Evolutionary conservation across 148 eudicot species (phyloP).

Genomic region (Simmondsia chinensis): DNA sequence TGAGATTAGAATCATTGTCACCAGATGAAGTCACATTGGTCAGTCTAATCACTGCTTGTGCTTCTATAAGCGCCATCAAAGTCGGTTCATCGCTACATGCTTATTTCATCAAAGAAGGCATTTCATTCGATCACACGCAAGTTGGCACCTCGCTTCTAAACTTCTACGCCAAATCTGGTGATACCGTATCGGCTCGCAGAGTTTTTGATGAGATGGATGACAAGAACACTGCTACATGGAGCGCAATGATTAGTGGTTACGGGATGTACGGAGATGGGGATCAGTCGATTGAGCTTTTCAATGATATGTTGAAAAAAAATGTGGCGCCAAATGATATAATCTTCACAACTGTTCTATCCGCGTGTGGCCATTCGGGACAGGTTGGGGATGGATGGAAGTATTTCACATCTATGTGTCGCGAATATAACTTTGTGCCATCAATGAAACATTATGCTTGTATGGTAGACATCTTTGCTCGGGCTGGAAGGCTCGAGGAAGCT

Average conservation of each 20-base stretch:
- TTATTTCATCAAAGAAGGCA: constrained; percentile 38
- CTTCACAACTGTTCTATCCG: constrained; percentile 58
- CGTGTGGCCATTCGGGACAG: constrained; percentile 74
- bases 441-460: constrained; percentile 65
- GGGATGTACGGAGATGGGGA: constrained; percentile 61
- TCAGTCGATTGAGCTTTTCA: constrained; percentile 48
- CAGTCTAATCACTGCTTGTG: constrained; percentile 54
- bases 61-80: constrained; percentile 36
- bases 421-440: constrained; percentile 46
- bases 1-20: constrained; percentile 34
- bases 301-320: constrained; percentile 50
- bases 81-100: constrained; percentile 65
- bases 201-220: constrained; percentile 57
- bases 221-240: constrained; percentile 61
- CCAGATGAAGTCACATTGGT: constrained; percentile 66
- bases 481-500: constrained; percentile 74
- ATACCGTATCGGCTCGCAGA: constrained; percentile 41
- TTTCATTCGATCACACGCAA: constrained; percentile 30
- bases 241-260: constrained; percentile 62
- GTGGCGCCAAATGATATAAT: constrained; percentile 51
- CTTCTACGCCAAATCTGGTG: constrained; percentile 87
- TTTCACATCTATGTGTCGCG: constrained; percentile 53
- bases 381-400: constrained; percentile 58
- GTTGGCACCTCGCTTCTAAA: constrained; percentile 57
- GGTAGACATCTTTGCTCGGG: constrained; percentile 67